A percentile compares a stretch with the other conserved stretches of the same genome.
These are phyloP conservation scores for Fraxinus albicans DNA, from an alignment of 305 asterid species.

Conservation along the genomic window DNA sequence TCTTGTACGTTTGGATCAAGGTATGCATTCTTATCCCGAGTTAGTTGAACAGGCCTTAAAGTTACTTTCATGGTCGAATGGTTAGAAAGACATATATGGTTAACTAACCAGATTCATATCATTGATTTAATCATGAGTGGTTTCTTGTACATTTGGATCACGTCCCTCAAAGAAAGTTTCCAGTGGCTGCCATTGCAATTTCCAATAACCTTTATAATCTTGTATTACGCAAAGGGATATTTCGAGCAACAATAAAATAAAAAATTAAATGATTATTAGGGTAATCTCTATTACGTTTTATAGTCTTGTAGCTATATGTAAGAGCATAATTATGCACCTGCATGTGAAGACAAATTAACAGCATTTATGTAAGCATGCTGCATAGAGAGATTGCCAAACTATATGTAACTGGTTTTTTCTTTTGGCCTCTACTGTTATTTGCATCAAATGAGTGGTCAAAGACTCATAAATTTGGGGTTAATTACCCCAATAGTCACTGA, in stretches of 20 bases:
- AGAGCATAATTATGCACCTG: not conserved
- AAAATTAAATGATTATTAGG: not conserved
- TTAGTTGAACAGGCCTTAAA: not conserved
- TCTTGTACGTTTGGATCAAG: constrained; percentile 37
- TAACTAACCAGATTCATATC: not conserved
- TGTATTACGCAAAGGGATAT: not conserved
- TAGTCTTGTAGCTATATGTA: not conserved
- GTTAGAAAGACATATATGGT: not conserved
- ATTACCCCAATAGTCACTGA: too few relatives aligned
- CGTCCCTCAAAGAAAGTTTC: not conserved
- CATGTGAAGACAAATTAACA: not conserved
- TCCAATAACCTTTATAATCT: not conserved
- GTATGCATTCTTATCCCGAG: constrained; percentile 28
- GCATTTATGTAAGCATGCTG: not conserved
- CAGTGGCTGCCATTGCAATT: not conserved
- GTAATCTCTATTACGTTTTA: not conserved
- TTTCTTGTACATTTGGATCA: not conserved
- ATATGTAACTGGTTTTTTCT: not conserved
- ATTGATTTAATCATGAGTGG: not conserved
- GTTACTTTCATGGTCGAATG: not conserved
- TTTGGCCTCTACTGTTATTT: not conserved
- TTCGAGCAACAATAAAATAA: not conserved
- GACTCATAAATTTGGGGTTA: not conserved
- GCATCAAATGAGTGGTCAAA: too few relatives aligned
- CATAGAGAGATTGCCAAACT: not conserved